Conservation (phyloP, 2,329 filamentous ascomycete genomes). For the Colletotrichum orchidophilum region DNA sequence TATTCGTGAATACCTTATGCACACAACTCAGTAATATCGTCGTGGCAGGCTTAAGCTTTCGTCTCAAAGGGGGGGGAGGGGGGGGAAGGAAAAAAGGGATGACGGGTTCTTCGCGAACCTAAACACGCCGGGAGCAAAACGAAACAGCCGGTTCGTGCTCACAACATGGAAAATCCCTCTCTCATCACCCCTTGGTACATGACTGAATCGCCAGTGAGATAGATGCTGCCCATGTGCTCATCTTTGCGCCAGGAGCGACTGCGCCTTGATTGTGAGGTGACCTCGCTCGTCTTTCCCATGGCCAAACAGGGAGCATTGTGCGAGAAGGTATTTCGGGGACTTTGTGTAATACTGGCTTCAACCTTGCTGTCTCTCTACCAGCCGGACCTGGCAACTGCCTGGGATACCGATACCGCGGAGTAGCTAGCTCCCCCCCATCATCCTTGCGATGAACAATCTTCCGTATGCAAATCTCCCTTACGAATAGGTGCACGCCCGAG, state of each 20-base stretch:
- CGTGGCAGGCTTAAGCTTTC: slow-evolving; percentile 13
- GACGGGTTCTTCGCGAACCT: slow-evolving; percentile 2
- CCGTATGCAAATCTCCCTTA: slow-evolving; percentile 20
- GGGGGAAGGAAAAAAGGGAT: neutral
- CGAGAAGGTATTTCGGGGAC: neutral
- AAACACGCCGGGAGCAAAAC: slow-evolving; percentile 2
- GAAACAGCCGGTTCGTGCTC: slow-evolving; percentile 1
- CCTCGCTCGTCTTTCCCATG: neutral
- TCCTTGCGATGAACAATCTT: neutral
- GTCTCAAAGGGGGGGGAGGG: neutral
- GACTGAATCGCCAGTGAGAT: slow-evolving; percentile 8
- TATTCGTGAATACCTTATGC: neutral
- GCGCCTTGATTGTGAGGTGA: slow-evolving; percentile 3
- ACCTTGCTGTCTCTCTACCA: neutral
- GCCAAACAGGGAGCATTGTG: neutral
- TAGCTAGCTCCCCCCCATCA: neutral
- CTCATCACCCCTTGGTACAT: neutral
- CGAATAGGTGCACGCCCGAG: neutral
- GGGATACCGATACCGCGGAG: neutral
- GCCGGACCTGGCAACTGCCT: slow-evolving; percentile 1
- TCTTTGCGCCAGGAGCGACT: neutral
- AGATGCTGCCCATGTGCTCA: neutral
- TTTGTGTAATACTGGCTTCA: neutral
- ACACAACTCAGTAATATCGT: neutral
- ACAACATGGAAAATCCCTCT: slow-evolving; percentile 13